phyloP scores from a whole-genome alignment of 1,139 yeast genomes.

The Blastobotrys petasosporus region DNA sequence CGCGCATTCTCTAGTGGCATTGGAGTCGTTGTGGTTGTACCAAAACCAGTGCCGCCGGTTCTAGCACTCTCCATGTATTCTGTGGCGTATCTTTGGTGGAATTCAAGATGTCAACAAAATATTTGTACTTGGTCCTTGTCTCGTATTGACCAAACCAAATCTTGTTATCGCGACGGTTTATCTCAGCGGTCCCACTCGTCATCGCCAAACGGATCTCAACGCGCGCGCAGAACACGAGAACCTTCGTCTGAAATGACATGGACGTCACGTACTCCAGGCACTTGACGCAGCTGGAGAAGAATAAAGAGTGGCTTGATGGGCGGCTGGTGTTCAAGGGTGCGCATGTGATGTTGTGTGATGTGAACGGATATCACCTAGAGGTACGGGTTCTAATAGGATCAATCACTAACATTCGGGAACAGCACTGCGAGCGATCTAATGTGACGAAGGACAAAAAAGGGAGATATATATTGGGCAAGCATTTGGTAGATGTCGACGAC shows the following conservation, averaged over 20 bases:
- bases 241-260: background rate
- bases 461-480: slow-evolving; percentile 4
- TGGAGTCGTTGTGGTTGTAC: too few species aligned
- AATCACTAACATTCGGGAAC: background rate
- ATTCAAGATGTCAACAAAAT: too few species aligned
- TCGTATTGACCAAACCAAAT: too few species aligned
- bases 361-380: slow-evolving; percentile 28
- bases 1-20: too few species aligned
- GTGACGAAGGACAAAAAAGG: slow-evolving; percentile 4
- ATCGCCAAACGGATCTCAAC: background rate
- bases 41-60: too few species aligned
- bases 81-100: too few species aligned
- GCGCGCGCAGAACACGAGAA: background rate
- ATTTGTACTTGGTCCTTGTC: too few species aligned
- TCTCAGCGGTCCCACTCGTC: too few species aligned
- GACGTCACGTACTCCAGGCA: slow-evolving; percentile 34
- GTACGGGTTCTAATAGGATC: background rate
- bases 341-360: slow-evolving; percentile 42
- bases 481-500: slow-evolving; percentile 6
- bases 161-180: too few species aligned
- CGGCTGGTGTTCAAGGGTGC: slow-evolving; percentile 42
- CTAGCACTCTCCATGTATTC: too few species aligned
- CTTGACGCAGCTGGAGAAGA: slow-evolving; percentile 39
- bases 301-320: slow-evolving; percentile 55
- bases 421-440: background rate